These are phyloP conservation scores for Rhynchosporium graminicola DNA, from an alignment of 2,329 filamentous ascomycete genomes.

Conservation along the genomic window DNA sequence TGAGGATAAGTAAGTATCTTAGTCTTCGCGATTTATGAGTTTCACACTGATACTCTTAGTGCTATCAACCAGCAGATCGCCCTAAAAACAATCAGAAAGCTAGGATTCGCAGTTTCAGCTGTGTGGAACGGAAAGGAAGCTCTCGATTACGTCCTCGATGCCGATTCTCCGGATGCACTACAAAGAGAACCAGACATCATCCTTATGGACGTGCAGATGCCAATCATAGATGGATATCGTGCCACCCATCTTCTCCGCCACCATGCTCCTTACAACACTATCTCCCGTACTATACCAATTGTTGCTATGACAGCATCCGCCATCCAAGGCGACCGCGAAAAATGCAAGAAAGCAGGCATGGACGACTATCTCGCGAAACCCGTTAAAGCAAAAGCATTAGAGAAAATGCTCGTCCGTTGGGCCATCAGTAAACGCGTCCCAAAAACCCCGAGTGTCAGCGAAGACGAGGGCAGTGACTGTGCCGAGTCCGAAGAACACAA, in stretches of 20 bases:
- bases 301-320: slow-evolving; percentile 82
- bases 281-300: slow-evolving; percentile 66
- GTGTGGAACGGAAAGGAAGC: slow-evolving; percentile 80
- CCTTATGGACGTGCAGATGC: slow-evolving; percentile 77
- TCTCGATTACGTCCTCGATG: slow-evolving; percentile 67
- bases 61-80: slow-evolving; percentile 76
- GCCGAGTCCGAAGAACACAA: slow-evolving; percentile 32
- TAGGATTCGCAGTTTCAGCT: slow-evolving; percentile 70
- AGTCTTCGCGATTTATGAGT: slow-evolving; percentile 22
- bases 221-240: slow-evolving; percentile 75
- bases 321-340: slow-evolving; percentile 75
- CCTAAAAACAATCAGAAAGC: slow-evolving; percentile 70
- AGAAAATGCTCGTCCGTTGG: slow-evolving; percentile 73
- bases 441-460: slow-evolving; percentile 10
- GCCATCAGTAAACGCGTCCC: slow-evolving; percentile 48
- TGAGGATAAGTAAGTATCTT: slow-evolving; percentile 71
- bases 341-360: slow-evolving; percentile 73
- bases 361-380: slow-evolving; percentile 76
- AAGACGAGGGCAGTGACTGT: slow-evolving; percentile 33
- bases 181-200: slow-evolving; percentile 65
- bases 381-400: slow-evolving; percentile 66
- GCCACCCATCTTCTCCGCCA: slow-evolving; percentile 74
- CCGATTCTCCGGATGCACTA: slow-evolving; percentile 42
- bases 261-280: slow-evolving; percentile 62
- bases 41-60: slow-evolving; percentile 37